Evolutionary conservation across 768 basidiomycete genomes (phyloP).

Genomic region (Suillus discolor): DNA sequence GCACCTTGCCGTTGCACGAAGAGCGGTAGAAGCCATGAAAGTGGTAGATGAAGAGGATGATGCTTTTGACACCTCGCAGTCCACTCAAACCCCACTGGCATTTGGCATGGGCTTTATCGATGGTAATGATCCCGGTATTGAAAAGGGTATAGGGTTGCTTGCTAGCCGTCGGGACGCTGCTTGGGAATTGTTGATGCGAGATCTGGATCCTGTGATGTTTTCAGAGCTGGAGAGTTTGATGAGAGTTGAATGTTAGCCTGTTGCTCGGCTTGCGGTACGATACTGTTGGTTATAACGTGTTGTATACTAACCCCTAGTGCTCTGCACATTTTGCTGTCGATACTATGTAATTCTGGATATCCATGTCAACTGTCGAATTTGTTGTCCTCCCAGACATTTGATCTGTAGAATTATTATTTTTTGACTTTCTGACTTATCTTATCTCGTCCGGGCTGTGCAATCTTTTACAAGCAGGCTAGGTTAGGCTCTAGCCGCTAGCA

Average conservation of each 20-base stretch:
- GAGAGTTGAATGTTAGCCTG: slow-evolving; percentile 53
- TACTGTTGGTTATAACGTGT: slow-evolving; percentile 13
- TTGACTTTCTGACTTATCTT: neutral
- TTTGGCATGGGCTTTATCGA: slow-evolving; percentile 90
- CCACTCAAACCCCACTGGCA: slow-evolving; percentile 59
- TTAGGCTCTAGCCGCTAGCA: neutral
- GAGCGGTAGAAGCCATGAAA: slow-evolving; percentile 78
- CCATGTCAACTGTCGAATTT: neutral
- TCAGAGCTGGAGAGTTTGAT: slow-evolving; percentile 78
- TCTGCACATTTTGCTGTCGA: slow-evolving; percentile 7
- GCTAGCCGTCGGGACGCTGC: slow-evolving; percentile 72
- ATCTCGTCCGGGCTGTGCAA: neutral
- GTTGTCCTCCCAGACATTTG: neutral
- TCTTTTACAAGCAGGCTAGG: neutral
- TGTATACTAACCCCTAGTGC: slow-evolving; percentile 7
- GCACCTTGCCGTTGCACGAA: slow-evolving; percentile 58
- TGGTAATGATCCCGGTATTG: slow-evolving; percentile 60
- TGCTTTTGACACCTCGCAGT: slow-evolving; percentile 67
- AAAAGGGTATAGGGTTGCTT: slow-evolving; percentile 75
- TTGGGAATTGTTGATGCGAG: slow-evolving; percentile 74
- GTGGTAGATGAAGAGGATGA: slow-evolving; percentile 77
- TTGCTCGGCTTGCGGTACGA: slow-evolving; percentile 3
- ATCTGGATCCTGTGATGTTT: slow-evolving; percentile 76
- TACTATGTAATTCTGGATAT: slow-evolving; percentile 2
- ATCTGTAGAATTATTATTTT: neutral